These are phyloP conservation scores for Podospora sp. DNA, from an alignment of 495 filamentous ascomycete species.

Conservation along the genomic window DNA sequence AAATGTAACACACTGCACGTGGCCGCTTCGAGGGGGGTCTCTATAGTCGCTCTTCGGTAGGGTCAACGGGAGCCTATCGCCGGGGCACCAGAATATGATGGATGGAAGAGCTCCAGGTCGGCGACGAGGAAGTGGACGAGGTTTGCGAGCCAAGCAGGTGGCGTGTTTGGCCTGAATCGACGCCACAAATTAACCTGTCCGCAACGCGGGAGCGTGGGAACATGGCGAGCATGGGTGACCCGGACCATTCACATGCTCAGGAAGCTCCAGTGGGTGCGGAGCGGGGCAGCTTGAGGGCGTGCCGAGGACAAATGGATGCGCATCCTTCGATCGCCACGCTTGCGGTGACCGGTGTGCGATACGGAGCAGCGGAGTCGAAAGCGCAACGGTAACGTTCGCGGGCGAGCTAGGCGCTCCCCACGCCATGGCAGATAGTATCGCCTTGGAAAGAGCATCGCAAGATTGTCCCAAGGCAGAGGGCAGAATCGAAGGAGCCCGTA, in stretches of 20 bases:
- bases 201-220: not conserved
- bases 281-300: not conserved
- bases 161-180: not conserved
- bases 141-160: not conserved
- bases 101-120: not conserved
- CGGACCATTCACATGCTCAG: conserved; percentile 21
- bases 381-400: not conserved
- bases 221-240: conserved; percentile 12
- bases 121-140: not conserved
- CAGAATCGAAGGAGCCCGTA: not conserved
- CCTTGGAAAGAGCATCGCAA: not conserved
- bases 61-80: conserved; percentile 9
- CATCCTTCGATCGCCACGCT: not conserved
- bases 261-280: conserved; percentile 2
- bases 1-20: not conserved
- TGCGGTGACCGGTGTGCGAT: not conserved
- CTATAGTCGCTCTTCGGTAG: not conserved
- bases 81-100: not conserved
- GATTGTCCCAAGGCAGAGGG: not conserved
- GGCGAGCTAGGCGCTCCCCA: not conserved
- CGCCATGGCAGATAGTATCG: not conserved
- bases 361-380: not conserved
- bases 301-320: conserved; percentile 9
- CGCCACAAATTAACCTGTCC: conserved; percentile 12
- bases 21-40: not conserved